phyloP scores from a whole-genome alignment of 2,329 filamentous ascomycete species.

The Alternaria sp. region DNA sequence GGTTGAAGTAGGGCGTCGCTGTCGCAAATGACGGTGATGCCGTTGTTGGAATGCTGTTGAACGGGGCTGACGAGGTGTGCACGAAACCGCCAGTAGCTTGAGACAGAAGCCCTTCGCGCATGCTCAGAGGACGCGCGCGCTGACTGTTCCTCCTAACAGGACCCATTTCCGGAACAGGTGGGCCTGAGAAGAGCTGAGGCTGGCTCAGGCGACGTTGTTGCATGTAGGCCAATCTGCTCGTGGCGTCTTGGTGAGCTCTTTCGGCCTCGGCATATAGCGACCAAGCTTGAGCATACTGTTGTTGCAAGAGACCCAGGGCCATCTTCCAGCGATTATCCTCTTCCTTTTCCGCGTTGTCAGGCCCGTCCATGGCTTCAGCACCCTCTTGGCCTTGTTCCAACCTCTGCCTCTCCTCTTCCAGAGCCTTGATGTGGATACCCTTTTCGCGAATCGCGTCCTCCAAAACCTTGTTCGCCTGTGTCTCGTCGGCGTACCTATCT shows the following conservation, averaged over 20 bases:
- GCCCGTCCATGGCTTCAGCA: conserved; percentile 49
- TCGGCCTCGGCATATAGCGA: conserved; percentile 48
- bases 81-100: conserved; percentile 47
- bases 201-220: conserved; percentile 52
- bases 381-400: conserved; percentile 55
- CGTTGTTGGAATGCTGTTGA: conserved; percentile 58
- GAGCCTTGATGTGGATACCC: conserved; percentile 73
- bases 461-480: conserved; percentile 64
- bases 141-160: conserved; percentile 53
- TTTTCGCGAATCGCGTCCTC: conserved; percentile 79
- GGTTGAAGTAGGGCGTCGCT: conserved; percentile 63
- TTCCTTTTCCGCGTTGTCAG: conserved; percentile 54
- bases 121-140: conserved; percentile 51
- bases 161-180: conserved; percentile 40
- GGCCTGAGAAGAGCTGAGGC: conserved; percentile 50
- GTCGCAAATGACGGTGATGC: conserved; percentile 63
- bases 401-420: conserved; percentile 74
- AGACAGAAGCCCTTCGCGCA: conserved; percentile 48
- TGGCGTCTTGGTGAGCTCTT: conserved; percentile 50
- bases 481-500: conserved; percentile 54
- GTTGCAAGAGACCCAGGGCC: conserved; percentile 63
- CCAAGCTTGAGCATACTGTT: conserved; percentile 54
- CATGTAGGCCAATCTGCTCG: conserved; percentile 54
- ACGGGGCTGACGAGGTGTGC: conserved; percentile 52
- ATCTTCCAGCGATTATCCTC: conserved; percentile 66